A percentile compares a stretch with the other conserved stretches of the same genome.
Evolutionary conservation across 2,329 filamentous ascomycete genomes (phyloP).

Genomic region (Penicillium sp.): DNA sequence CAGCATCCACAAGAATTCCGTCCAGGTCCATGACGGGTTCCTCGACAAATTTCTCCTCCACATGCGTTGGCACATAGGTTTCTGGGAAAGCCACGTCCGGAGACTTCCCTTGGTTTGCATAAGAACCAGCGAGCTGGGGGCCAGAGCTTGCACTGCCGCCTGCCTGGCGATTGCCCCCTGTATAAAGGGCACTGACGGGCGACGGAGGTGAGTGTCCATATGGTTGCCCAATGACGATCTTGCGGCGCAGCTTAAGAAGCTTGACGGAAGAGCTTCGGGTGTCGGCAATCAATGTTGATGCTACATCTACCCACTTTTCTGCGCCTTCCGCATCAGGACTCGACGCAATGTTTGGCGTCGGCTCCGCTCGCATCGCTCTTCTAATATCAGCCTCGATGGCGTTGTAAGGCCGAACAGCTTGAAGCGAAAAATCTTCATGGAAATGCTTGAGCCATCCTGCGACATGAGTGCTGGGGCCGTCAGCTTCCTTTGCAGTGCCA

Average conservation of each 20-base stretch:
- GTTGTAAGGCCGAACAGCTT: constrained; percentile 52
- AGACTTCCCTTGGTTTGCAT: constrained; percentile 24
- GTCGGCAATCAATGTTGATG: constrained; percentile 53
- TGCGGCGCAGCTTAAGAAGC: constrained; percentile 49
- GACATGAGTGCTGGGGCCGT: constrained; percentile 49
- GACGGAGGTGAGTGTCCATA: constrained; percentile 18
- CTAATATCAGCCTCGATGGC: constrained; percentile 50
- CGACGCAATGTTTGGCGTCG: constrained; percentile 37
- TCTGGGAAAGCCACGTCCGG: constrained; percentile 14
- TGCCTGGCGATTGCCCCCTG: constrained; percentile 21
- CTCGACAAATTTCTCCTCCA: constrained; percentile 48
- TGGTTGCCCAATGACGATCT: constrained; percentile 29
- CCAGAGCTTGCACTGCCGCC: constrained; percentile 17
- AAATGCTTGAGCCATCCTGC: constrained; percentile 53
- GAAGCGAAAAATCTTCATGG: constrained; percentile 55
- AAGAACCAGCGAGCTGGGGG: constrained; percentile 25
- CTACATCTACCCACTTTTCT: constrained; percentile 52
- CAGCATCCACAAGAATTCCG: constrained; percentile 51
- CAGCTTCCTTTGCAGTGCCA: constrained; percentile 28
- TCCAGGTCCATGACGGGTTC: constrained; percentile 55
- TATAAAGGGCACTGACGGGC: constrained; percentile 16
- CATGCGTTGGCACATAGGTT: constrained; percentile 22
- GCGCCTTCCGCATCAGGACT: constrained; percentile 28
- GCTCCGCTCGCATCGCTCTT: constrained; percentile 52
- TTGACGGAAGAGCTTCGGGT: constrained; percentile 50